Base-by-base conservation (phyloP, 805 yeast genomes). In the Myxozyma melibiosi region DNA sequence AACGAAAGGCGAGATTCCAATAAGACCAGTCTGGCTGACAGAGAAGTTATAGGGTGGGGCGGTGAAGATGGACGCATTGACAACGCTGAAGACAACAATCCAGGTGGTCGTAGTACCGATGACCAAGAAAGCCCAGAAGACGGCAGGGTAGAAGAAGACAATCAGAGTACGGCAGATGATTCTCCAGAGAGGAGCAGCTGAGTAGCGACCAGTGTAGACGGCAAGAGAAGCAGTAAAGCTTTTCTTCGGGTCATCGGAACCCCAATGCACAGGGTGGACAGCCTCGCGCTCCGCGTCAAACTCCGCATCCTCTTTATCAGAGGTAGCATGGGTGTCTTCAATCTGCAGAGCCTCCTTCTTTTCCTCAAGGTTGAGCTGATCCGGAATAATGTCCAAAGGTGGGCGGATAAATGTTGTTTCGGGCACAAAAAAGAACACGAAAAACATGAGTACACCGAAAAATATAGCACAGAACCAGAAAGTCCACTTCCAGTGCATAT, bases 381-480 rank as follows among this genome's bases (percentile, higher is more conserved):
- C 38, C 1, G 48, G 28, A 1, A 24, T 16, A 14, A 33, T 18
- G 11, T 44, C 48, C n/a, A 44, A n/a, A 18, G 48, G 84, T 0
- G 79, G 67, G 55, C 87, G 73, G 57, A 79, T 81, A 84, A 84
- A 83, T 69, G 80, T 83, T 1, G 87, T 83, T 56, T 83, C 87
- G 2, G 86, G 87, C 20, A 81, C 85, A 66, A 82, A 82, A 11
- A 83, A 65, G 54, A 76, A 77, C 13, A 81, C 77, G 28, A 77
- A 68, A 1, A 77, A 63, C 33, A 80, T 71, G 62, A 75, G 73
- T 38, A 73, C 66, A 0, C 82, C 86, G 13, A 80, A 73, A 53
- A 82, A 74, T 37, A 82, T 81, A 11, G 84, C 72, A 42, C 80
- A 69, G 37, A 82, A 78, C 84, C 85, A 83, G 66, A 79, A 83